phyloP scores from a whole-genome alignment of 1,284 basidiomycete genomes.

The Ceratobasidium sp. region DNA sequence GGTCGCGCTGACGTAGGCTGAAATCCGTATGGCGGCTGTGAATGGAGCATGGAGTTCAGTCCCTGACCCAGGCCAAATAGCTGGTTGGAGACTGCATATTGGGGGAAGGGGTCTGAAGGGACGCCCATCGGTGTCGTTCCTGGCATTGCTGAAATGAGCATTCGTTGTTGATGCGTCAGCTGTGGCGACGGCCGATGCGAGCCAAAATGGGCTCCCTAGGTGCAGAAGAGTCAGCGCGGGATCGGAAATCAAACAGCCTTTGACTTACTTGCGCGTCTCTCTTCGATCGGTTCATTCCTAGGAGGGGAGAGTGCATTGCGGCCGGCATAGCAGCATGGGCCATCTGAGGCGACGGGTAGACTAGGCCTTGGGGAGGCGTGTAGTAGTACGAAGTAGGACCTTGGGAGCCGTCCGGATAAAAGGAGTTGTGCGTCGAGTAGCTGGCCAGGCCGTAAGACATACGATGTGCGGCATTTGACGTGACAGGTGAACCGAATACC shows the following conservation, averaged over 20 bases:
- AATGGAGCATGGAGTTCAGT: constrained; percentile 20
- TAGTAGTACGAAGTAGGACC: constrained; percentile 65
- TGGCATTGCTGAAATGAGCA: constrained; percentile 51
- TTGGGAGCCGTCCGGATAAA: constrained; percentile 59
- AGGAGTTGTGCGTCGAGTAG: constrained; percentile 47
- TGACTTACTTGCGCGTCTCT: constrained; percentile 61
- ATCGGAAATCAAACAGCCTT: constrained; percentile 10
- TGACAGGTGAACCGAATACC: constrained; percentile 56
- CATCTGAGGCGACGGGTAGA: constrained; percentile 54
- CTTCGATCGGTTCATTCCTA: constrained; percentile 53
- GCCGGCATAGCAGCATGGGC: constrained; percentile 13
- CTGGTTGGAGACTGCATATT: constrained; percentile 31
- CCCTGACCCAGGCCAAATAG: constrained; percentile 35
- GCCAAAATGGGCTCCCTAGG: constrained; percentile 53
- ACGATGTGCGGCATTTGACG: constrained; percentile 49
- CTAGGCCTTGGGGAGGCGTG: constrained; percentile 61
- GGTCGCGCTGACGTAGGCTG: constrained; percentile 26
- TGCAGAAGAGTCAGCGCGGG: background rate
- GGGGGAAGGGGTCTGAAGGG: constrained; percentile 34
- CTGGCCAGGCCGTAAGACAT: constrained; percentile 21
- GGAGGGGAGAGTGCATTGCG: constrained; percentile 58
- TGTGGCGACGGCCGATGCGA: constrained; percentile 56
- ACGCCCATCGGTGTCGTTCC: constrained; percentile 48
- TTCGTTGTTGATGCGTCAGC: constrained; percentile 51
- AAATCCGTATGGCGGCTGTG: constrained; percentile 29